Conservation (phyloP, 768 basidiomycete genomes). For the Pleurotus tuber-regium region DNA sequence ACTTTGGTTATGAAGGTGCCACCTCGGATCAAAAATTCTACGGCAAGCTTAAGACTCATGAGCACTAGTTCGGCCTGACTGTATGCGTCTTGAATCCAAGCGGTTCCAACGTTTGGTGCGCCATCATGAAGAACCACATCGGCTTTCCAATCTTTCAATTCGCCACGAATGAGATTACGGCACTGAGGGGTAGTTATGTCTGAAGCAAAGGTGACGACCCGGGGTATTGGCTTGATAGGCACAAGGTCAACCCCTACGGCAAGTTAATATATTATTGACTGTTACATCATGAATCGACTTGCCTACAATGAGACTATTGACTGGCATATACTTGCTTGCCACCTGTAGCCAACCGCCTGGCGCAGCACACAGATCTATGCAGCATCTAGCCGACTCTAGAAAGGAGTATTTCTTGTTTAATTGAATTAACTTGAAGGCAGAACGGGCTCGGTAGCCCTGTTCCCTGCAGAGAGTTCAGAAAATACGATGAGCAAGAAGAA, state of each 20-base stretch:
- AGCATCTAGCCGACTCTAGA: constrained; percentile 85
- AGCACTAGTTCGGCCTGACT: constrained; percentile 95
- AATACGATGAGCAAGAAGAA: constrained; percentile 10
- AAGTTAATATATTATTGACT: no score
- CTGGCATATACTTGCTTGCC: constrained; percentile 95
- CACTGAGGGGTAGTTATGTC: constrained; percentile 95
- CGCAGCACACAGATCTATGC: constrained; percentile 97
- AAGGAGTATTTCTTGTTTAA: constrained; percentile 97
- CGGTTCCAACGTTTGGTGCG: constrained; percentile 98
- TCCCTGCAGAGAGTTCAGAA: constrained; percentile 54
- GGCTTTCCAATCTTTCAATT: constrained; percentile 98
- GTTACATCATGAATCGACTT: constrained; percentile 24
- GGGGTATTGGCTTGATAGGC: constrained; percentile 93
- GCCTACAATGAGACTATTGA: constrained; percentile 90
- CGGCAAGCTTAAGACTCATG: constrained; percentile 92
- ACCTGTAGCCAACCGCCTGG: constrained; percentile 99
- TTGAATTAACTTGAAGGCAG: constrained; percentile 98
- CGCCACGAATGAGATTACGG: constrained; percentile 78
- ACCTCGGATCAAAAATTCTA: constrained; percentile 90
- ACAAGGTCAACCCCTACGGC: constrained; percentile 87
- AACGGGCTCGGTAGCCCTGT: constrained; percentile 99
- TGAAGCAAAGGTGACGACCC: constrained; percentile 85
- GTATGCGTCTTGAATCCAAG: constrained; percentile 99
- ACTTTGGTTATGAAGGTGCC: constrained; percentile 98
- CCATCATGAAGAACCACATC: constrained; percentile 98